Evolutionary conservation across 2,329 filamentous ascomycete genomes (phyloP).

Genomic region (Neopestalotiopsis clavispora): DNA sequence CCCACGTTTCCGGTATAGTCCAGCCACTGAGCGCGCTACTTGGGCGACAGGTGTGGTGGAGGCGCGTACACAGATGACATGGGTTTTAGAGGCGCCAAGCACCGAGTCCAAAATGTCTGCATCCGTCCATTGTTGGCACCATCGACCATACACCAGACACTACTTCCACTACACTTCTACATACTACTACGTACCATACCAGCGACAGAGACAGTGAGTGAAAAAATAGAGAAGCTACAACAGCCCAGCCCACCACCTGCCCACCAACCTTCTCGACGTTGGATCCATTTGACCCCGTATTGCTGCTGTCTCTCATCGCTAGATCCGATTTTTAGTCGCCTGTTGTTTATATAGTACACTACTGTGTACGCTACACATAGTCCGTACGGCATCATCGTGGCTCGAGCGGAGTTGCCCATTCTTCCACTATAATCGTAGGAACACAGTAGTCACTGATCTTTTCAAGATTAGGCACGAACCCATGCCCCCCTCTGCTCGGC

Average conservation of each 20-base stretch:
- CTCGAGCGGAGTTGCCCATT: not conserved
- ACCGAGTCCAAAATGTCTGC: not conserved
- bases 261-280: constrained; percentile 6
- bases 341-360: not conserved
- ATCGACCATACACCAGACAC: constrained; percentile 4
- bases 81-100: constrained; percentile 14
- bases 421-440: not conserved
- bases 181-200: not conserved
- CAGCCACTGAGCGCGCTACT: constrained; percentile 7
- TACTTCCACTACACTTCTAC: not conserved
- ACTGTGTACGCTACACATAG: not conserved
- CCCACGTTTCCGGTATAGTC: constrained; percentile 8
- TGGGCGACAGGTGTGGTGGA: constrained; percentile 12
- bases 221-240: not conserved
- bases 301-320: constrained; percentile 2
- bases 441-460: not conserved
- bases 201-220: not conserved
- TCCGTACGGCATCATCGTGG: not conserved
- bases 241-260: not conserved
- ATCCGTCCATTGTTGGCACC: constrained; percentile 4
- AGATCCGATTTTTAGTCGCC: not conserved
- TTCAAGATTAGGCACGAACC: constrained; percentile 10
- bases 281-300: constrained; percentile 5
- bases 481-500: not conserved
- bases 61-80: constrained; percentile 14